Evolutionary conservation across 169 alveolate genomes (phyloP).

Genomic region (Eimeria falciformis): DNA sequence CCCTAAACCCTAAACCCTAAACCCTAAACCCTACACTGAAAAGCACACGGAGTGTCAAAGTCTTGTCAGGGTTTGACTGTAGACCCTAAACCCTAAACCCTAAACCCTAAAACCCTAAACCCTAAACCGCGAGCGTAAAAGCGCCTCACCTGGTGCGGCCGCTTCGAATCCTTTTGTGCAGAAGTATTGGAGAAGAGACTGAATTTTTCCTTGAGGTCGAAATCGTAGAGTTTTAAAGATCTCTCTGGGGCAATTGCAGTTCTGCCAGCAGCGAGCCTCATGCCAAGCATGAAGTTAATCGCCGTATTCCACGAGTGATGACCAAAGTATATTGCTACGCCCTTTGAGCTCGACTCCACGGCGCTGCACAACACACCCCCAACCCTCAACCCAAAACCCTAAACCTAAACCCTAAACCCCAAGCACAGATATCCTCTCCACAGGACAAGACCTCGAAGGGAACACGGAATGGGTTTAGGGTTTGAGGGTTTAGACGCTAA

Average conservation of each 20-base stretch:
- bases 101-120: conserved; percentile 2
- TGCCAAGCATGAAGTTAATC: conserved; percentile 16
- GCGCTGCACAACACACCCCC: not conserved
- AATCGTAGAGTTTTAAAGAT: conserved; percentile 11
- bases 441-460: not conserved
- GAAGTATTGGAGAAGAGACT: not conserved
- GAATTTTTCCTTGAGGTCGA: conserved; percentile 2
- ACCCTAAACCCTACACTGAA: not conserved
- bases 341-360: not conserved
- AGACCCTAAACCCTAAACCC: conserved; percentile 18
- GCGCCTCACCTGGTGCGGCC: not conserved
- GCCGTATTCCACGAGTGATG: conserved; percentile 13
- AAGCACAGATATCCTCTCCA: not conserved
- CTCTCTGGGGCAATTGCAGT: conserved; percentile 15
- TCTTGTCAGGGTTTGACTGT: not conserved
- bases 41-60: not conserved
- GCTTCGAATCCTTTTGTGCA: not conserved
- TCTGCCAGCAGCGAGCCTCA: not conserved
- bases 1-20: not conserved
- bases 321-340: conserved; percentile 27
- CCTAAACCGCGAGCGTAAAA: not conserved
- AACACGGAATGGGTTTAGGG: not conserved
- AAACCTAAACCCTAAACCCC: conserved; percentile 49
- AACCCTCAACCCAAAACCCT: conserved; percentile 28
- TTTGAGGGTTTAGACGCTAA: not conserved